phyloP scores from a whole-genome alignment of 257 asterid species.

The Hygrophila difformis region DNA sequence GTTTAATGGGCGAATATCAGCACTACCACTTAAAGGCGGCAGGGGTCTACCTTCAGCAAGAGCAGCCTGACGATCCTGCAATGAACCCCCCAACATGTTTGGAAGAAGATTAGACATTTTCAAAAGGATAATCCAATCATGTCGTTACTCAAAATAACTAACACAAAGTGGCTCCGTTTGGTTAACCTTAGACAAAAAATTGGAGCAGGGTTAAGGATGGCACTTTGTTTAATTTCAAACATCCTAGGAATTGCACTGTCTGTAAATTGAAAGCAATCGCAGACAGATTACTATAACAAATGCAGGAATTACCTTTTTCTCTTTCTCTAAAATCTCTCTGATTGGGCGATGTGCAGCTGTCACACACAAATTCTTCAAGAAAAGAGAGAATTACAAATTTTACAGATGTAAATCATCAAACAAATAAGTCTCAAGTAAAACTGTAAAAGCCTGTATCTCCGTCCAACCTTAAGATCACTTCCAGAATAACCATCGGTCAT shows the following conservation, averaged over 20 bases:
- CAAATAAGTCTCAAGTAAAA: slow-evolving; percentile 3
- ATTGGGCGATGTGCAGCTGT: slow-evolving; percentile 93
- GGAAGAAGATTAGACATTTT: not conserved
- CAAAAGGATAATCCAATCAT: not conserved
- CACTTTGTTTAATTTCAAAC: not conserved
- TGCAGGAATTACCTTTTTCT: slow-evolving; percentile 52
- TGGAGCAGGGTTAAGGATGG: no score
- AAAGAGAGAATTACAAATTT: no score
- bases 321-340: slow-evolving; percentile 77
- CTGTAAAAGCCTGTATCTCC: not conserved
- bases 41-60: slow-evolving; percentile 55
- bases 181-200: no score
- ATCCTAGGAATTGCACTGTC: not conserved
- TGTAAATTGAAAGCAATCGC: not conserved
- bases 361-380: slow-evolving; percentile 72
- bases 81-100: slow-evolving; percentile 12
- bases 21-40: slow-evolving; percentile 69
- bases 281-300: slow-evolving; percentile 3
- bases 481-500: slow-evolving; percentile 95
- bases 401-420: no score
- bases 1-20: slow-evolving; percentile 67
- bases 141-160: not conserved
- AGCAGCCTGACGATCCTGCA: slow-evolving; percentile 76
- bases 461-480: slow-evolving; percentile 87
- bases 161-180: no score